Evolutionary conservation across 169 alveolate genomes (phyloP).

Genomic region (Theileria parva): DNA sequence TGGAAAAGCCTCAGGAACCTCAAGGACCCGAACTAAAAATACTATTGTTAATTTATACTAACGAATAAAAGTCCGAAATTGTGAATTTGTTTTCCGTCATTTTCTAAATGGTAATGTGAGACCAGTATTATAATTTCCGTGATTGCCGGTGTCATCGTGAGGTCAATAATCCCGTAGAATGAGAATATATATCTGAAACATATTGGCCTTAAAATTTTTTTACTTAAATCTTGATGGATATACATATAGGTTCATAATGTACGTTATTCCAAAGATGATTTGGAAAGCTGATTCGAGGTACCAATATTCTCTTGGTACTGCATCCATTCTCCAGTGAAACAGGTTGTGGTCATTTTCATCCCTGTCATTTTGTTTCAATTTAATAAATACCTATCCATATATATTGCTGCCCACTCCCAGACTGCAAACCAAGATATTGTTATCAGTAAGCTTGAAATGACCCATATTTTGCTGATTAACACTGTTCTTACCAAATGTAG

Average conservation of each 20-base stretch:
- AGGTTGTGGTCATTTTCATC: slow-evolving; percentile 66
- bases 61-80: slow-evolving; percentile 58
- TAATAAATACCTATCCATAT: slow-evolving; percentile 60
- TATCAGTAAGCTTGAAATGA: slow-evolving; percentile 67
- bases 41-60: slow-evolving; percentile 30
- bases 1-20: slow-evolving; percentile 71
- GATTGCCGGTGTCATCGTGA: slow-evolving; percentile 73
- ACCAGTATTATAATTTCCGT: slow-evolving; percentile 62
- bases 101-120: slow-evolving; percentile 5
- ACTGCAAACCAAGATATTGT: slow-evolving; percentile 76
- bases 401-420: slow-evolving; percentile 80
- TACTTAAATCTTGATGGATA: slow-evolving; percentile 54
- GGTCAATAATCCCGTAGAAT: slow-evolving; percentile 71
- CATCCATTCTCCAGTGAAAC: slow-evolving; percentile 70
- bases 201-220: not conserved
- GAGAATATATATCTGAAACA: slow-evolving; percentile 66
- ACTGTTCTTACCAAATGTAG: slow-evolving; percentile 35
- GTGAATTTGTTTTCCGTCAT: slow-evolving; percentile 37
- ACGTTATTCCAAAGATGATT: slow-evolving; percentile 67
- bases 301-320: slow-evolving; percentile 69
- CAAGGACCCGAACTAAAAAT: slow-evolving; percentile 69
- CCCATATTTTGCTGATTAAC: slow-evolving; percentile 64
- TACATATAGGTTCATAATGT: slow-evolving; percentile 67
- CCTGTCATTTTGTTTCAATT: slow-evolving; percentile 10
- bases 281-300: slow-evolving; percentile 74